These are phyloP conservation scores for Thelonectria blattea DNA, from an alignment of 2,329 filamentous ascomycete genomes.

Conservation along the genomic window DNA sequence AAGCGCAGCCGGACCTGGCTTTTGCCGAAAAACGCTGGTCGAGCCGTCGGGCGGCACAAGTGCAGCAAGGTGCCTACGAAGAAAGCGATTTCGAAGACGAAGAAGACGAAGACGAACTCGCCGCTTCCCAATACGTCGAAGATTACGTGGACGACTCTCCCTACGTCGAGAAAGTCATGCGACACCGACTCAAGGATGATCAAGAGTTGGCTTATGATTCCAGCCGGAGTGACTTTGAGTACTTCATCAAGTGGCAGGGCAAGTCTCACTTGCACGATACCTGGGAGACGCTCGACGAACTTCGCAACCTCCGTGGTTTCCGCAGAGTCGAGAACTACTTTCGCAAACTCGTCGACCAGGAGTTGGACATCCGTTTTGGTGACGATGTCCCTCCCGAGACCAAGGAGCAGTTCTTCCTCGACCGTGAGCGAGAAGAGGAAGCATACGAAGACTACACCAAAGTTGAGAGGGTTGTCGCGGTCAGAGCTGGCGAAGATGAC, in stretches of 20 bases:
- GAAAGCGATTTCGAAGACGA: slow-evolving; percentile 71
- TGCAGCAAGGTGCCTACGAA: slow-evolving; percentile 67
- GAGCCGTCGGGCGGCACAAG: slow-evolving; percentile 81
- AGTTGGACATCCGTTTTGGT: slow-evolving; percentile 77
- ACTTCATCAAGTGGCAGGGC: slow-evolving; percentile 94
- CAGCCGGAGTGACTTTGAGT: slow-evolving; percentile 82
- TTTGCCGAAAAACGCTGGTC: slow-evolving; percentile 90
- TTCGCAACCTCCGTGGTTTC: slow-evolving; percentile 80
- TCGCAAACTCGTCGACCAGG: slow-evolving; percentile 79
- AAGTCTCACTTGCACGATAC: slow-evolving; percentile 95
- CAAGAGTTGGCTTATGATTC: slow-evolving; percentile 63
- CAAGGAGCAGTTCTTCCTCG: slow-evolving; percentile 92
- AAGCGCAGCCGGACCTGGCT: slow-evolving; percentile 69
- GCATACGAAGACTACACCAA: slow-evolving; percentile 88
- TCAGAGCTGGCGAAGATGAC: slow-evolving; percentile 78
- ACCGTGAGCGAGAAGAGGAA: slow-evolving; percentile 89
- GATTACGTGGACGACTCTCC: slow-evolving; percentile 79
- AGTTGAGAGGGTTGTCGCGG: slow-evolving; percentile 90
- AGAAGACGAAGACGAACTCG: slow-evolving; percentile 64
- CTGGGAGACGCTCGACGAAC: slow-evolving; percentile 82
- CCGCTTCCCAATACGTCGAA: slow-evolving; percentile 70
- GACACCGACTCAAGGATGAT: slow-evolving; percentile 79
- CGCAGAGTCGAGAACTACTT: slow-evolving; percentile 96
- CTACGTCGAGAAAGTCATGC: slow-evolving; percentile 89
- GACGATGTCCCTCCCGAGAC: slow-evolving; percentile 82